Conservation (phyloP, 306 rosid species). For the Fragaria nilgerrensis region DNA sequence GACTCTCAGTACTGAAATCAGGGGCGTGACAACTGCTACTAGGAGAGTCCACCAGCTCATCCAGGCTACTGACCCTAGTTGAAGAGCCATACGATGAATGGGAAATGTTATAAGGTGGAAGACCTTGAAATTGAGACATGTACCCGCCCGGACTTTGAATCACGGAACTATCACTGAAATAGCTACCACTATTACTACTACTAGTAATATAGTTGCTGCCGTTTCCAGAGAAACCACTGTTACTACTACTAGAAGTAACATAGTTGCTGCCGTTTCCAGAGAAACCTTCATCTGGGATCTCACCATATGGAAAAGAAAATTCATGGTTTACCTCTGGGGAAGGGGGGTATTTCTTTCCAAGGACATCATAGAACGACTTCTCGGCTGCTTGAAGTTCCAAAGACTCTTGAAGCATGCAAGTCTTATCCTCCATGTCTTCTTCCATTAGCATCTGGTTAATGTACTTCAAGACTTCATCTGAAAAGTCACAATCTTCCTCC, state of each 20-base stretch:
- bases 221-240: slow-evolving; percentile 31
- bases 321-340: slow-evolving; percentile 36
- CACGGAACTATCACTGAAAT: slow-evolving; percentile 28
- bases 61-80: slow-evolving; percentile 47
- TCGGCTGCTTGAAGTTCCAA: slow-evolving; percentile 93
- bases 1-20: slow-evolving; percentile 54
- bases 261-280: slow-evolving; percentile 31
- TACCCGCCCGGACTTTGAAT: slow-evolving; percentile 33
- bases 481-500: slow-evolving; percentile 91
- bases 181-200: slow-evolving; percentile 34
- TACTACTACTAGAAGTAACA: slow-evolving; percentile 28
- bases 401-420: slow-evolving; percentile 84
- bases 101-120: slow-evolving; percentile 35
- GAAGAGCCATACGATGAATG: slow-evolving; percentile 62
- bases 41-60: slow-evolving; percentile 64
- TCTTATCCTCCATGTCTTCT: slow-evolving; percentile 87
- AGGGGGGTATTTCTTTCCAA: slow-evolving; percentile 84
- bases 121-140: slow-evolving; percentile 31
- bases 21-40: slow-evolving; percentile 44
- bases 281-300: slow-evolving; percentile 30
- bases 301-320: slow-evolving; percentile 33
- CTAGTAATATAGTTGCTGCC: slow-evolving; percentile 29
- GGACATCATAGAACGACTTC: slow-evolving; percentile 80
- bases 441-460: slow-evolving; percentile 96
- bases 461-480: slow-evolving; percentile 72